phyloP scores from a whole-genome alignment of 2,329 filamentous ascomycete species.

The Nectriaceae sp. region DNA sequence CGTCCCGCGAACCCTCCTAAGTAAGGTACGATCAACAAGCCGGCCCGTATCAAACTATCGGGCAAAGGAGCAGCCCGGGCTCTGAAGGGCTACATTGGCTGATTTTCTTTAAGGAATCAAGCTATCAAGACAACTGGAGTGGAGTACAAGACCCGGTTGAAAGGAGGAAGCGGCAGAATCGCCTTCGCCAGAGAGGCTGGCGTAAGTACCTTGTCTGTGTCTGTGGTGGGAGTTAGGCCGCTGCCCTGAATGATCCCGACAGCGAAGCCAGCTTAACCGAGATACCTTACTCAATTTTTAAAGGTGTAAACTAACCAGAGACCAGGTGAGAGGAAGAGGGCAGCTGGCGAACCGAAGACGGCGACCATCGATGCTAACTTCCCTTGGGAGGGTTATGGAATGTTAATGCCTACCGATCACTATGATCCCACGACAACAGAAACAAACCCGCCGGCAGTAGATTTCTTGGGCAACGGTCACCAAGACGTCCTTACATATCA shows the following conservation, averaged over 20 bases:
- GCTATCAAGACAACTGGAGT: neutral
- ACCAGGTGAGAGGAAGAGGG: neutral
- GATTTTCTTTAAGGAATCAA: too few relatives aligned
- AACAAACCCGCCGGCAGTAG: neutral
- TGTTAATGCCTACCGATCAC: neutral
- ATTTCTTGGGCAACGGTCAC: neutral
- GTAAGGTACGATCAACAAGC: too few relatives aligned
- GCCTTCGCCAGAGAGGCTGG: conserved; percentile 4
- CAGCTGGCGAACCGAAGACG: neutral
- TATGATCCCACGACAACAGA: neutral
- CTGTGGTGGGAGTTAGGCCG: too few relatives aligned
- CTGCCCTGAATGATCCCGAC: too few relatives aligned
- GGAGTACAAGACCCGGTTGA: neutral
- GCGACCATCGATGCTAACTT: neutral
- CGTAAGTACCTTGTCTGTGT: neutral
- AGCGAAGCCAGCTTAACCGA: too few relatives aligned
- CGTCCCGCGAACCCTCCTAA: too few relatives aligned
- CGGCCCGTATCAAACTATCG: too few relatives aligned
- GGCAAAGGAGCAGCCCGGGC: too few relatives aligned
- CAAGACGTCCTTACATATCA: neutral
- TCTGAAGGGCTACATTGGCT: too few relatives aligned
- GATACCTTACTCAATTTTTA: too few relatives aligned
- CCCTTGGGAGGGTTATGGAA: neutral
- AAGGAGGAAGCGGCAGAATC: conserved; percentile 4
- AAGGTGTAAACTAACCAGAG: neutral